Base-by-base conservation (phyloP, 116 monocot genomes). In the Phalaenopsis hybrid region DNA sequence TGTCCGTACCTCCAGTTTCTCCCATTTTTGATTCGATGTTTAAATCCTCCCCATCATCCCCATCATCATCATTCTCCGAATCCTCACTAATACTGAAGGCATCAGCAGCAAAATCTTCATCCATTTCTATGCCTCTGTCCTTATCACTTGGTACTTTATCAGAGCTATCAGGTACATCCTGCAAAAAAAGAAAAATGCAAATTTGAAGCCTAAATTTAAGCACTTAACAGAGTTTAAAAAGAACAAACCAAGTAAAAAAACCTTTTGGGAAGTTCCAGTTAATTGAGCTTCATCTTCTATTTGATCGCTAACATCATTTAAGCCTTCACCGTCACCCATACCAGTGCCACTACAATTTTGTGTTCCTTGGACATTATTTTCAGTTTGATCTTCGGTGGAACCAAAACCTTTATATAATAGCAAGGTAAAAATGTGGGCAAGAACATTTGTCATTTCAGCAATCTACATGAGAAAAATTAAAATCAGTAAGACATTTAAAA, bases 251-350 rank as follows among this genome's bases (percentile, higher is more conserved):
- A 16, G 44, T 12, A 15, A 37, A 28, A 88, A 73, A 73, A 94
- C 96, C 91, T 91, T 85, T 59, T 90, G 84, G 59, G 85, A 82
- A 50, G 82, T 75, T 69, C 91, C 96, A 76, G 84, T 82, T 23
- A 96, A 84, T 78, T 94, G 97, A 21, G 83, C 76, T 83, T 90
- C 91, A 65, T 97, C 94, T 37, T 90, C 91, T 82, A 97, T 92
- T 84, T 94, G 90, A 80, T 92, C 90, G 37, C 97, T 97, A 31
- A 94, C 93, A 83, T 94, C 94, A 21, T 93, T 90, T 44, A 81
- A 12, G 37, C 97, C 97, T 75, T 97, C 91, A 79, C 97, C 97
- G 55, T 97, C 93, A n/a, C 97, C 97, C 86, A 97, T 88, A 49
- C 97, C 94, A 67, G 97, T 97, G 77, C 97, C 97, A 82, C 50